Base-by-base conservation (phyloP, 805 yeast genomes). In the Cyberlindnera amylophila region DNA sequence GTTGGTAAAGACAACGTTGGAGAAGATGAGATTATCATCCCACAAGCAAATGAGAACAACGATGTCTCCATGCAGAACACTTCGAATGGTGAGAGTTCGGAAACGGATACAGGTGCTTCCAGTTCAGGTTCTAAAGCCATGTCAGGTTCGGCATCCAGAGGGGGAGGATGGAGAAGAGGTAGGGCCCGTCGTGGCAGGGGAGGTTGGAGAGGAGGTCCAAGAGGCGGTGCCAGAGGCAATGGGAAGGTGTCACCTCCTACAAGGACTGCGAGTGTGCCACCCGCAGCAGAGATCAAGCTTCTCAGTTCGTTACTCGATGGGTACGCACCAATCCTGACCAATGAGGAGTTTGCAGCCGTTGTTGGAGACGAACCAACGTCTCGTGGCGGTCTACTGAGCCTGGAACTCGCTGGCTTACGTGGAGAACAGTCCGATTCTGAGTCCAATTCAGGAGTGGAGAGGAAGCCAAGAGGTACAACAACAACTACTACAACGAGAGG, bases 321-420 rank as follows among this genome's bases (percentile, higher is more conserved):
- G 2, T 47, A 58, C 34, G 51, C 65, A 0, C 63, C 67, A 4
- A 47, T 67, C 8, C 24, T 61, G 3, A 52, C 67, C 4, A 44
- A 51, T 8, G 57, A 56, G 8, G 72, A 69, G 36, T 67, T 70
- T 42, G 31, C 38, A 6, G 9, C 34, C 11, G 32, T 36, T 13
- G 42, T 36, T 11, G 45, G 45, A 3, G 44, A 38, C 27, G 49
- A 41, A 2, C 16, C 34, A n/a, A n/a, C 24, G 15, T 16, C 8
- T 11, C 29, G 4, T 34, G 14, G 39, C 17, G 19, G 27, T n/a
- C 28, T 19, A 4, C 32, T 27, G 8, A 30, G 28, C 13, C 39
- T 17, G 27, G 44, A 38, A 16, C 35, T 30, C 3, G 38, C 34
- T n/a, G 30, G 37, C 9, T 23, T 38, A 2, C 38, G 38, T 27